These are phyloP conservation scores for Cylindrotheca closterium DNA, from an alignment of 108 stramenopile species.

Conservation along the genomic window DNA sequence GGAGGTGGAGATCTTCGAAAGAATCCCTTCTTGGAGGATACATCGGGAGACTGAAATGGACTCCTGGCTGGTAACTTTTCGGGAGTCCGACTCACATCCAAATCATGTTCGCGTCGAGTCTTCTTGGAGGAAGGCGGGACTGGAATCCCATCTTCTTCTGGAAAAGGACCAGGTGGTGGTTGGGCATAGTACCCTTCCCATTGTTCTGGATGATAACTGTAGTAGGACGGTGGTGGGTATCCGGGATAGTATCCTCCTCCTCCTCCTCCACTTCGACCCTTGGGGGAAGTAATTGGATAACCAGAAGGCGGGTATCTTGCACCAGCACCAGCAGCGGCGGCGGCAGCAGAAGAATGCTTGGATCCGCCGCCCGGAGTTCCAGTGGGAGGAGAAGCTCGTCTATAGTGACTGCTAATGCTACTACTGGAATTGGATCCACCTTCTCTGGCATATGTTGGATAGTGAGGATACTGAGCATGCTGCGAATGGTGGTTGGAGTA, in stretches of 20 bases:
- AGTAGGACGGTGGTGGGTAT: conserved; percentile 23
- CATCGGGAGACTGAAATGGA: conserved; percentile 36
- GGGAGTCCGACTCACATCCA: background rate
- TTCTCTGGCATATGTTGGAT: conserved; percentile 9
- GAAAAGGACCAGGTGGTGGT: background rate
- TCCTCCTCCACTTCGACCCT: too few species aligned
- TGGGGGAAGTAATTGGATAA: conserved; percentile 2
- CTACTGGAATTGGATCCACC: too few species aligned
- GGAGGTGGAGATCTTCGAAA: conserved; percentile 19
- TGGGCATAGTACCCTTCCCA: conserved; percentile 4
- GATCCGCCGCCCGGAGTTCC: background rate
- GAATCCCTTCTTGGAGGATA: conserved; percentile 15
- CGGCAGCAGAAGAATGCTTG: too few species aligned
- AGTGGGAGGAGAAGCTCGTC: conserved; percentile 1
- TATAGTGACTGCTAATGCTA: too few species aligned
- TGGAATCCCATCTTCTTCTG: conserved; percentile 26
- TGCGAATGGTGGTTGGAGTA: too few species aligned
- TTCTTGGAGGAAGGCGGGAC: conserved; percentile 21
- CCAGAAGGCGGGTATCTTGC: too few species aligned
- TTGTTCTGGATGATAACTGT: conserved; percentile 17
- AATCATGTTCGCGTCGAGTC: conserved; percentile 6
- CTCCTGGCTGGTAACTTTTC: conserved; percentile 6
- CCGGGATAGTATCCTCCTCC: conserved; percentile 35
- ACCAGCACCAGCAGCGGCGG: background rate
- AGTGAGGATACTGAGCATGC: too few species aligned